These are phyloP conservation scores for Guillardia theta DNA, from an alignment of 78 protist genomes.

Conservation along the genomic window DNA sequence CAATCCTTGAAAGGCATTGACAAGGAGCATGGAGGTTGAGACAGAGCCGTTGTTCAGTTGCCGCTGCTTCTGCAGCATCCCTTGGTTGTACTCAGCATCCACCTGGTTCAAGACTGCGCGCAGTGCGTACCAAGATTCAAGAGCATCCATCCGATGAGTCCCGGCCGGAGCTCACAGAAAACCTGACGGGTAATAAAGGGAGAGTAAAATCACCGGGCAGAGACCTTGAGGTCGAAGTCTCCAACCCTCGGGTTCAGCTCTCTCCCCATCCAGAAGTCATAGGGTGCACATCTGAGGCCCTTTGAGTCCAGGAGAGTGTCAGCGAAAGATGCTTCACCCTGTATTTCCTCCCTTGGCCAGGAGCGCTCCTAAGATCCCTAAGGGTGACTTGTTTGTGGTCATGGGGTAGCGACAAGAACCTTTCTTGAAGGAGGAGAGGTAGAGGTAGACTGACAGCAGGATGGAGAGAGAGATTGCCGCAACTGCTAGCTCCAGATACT, in stretches of 20 bases:
- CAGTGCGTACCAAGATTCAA: not conserved
- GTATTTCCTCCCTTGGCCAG: conserved; percentile 63
- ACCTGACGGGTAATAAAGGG: not conserved
- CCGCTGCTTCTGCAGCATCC: conserved; percentile 59
- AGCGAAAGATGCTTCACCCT: not conserved
- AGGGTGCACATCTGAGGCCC: not conserved
- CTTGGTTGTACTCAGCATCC: conserved; percentile 54
- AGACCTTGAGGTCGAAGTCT: too few species aligned
- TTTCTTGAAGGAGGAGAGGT: not conserved
- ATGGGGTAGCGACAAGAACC: not conserved
- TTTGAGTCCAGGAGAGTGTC: not conserved
- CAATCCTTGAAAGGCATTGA: conserved; percentile 52
- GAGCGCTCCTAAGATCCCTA: not conserved
- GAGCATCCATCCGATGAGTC: conserved; percentile 78
- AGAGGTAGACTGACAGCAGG: not conserved
- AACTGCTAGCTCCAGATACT: conserved; percentile 22
- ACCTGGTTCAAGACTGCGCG: too few species aligned
- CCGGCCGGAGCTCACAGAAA: conserved; percentile 88
- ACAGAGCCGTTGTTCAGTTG: conserved; percentile 61
- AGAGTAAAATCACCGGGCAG: too few species aligned
- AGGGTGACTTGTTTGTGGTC: not conserved
- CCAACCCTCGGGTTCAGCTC: conserved; percentile 86
- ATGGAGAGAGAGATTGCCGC: conserved; percentile 25
- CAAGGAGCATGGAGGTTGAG: not conserved
- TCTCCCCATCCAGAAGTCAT: conserved; percentile 86